Conservation (phyloP, 805 yeast genomes). For the Kluyveromyces dobzhanskii region DNA sequence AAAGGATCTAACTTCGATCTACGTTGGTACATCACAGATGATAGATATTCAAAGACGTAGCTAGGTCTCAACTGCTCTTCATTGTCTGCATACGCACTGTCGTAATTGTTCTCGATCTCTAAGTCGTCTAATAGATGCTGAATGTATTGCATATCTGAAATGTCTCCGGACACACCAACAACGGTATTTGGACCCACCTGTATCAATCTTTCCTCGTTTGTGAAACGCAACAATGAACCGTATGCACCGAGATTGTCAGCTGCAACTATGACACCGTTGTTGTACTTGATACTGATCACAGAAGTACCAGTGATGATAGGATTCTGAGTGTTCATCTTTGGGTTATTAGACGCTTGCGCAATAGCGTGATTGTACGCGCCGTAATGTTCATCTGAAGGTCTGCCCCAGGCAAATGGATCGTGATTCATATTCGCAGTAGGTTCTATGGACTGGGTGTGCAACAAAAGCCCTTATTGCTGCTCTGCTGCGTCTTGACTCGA, state of each 20-base stretch:
- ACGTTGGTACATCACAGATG: conserved; percentile 76
- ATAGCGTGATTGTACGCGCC: conserved; percentile 73
- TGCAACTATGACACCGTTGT: conserved; percentile 86
- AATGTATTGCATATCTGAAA: conserved; percentile 85
- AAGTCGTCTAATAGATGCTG: conserved; percentile 69
- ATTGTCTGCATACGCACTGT: conserved; percentile 36
- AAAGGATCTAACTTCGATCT: conserved; percentile 91
- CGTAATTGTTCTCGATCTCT: conserved; percentile 72
- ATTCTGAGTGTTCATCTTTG: conserved; percentile 80
- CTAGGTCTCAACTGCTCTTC: conserved; percentile 71
- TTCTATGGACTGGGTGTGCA: no score
- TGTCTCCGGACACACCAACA: conserved; percentile 92
- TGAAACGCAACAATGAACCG: conserved; percentile 86
- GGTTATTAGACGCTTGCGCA: conserved; percentile 58
- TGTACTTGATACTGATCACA: conserved; percentile 82
- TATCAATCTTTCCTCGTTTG: conserved; percentile 74
- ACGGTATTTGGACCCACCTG: conserved; percentile 79
- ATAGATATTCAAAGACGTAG: conserved; percentile 79
- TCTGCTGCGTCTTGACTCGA: no score
- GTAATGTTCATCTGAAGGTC: conserved; percentile 76
- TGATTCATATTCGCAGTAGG: conserved; percentile 59
- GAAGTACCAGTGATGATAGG: conserved; percentile 97
- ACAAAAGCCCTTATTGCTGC: no score
- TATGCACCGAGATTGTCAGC: conserved; percentile 92
- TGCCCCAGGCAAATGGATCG: conserved; percentile 93